A percentile compares a stretch with the other conserved stretches of the same genome.
Conservation (phyloP, 106 monocot species). For the Dendrobium catenatum region DNA sequence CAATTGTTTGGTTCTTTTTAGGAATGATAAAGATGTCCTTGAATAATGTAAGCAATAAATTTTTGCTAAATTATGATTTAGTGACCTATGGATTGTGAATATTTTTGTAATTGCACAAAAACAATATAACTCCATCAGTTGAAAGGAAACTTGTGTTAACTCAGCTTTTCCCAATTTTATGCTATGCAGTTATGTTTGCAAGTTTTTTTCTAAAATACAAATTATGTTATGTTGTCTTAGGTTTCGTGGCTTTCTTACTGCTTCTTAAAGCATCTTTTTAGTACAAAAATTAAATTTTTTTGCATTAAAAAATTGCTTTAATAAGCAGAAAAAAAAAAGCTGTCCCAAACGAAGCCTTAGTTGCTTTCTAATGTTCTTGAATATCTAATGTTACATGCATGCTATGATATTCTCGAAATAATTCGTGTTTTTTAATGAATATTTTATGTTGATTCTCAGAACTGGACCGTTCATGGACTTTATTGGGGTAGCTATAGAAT, state of each 20-base stretch:
- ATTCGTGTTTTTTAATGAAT: neutral
- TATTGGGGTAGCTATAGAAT: constrained; percentile 88
- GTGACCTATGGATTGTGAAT: neutral
- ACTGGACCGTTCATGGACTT: constrained; percentile 94
- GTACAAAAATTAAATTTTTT: too few relatives aligned
- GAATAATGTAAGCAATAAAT: neutral
- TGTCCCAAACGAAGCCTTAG: neutral
- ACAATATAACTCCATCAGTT: neutral
- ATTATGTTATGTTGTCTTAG: neutral
- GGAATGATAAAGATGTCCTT: too few relatives aligned
- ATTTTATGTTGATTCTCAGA: constrained; percentile 26
- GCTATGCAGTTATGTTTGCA: neutral
- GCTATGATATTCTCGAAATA: neutral
- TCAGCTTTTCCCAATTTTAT: too few relatives aligned
- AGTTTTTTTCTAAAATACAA: neutral
- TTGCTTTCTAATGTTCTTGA: neutral
- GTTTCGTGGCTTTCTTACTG: too few relatives aligned
- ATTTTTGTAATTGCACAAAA: too few relatives aligned
- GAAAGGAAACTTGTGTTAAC: too few relatives aligned
- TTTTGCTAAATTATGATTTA: neutral
- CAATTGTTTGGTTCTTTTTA: too few relatives aligned
- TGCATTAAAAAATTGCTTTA: too few relatives aligned
- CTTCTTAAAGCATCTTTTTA: too few relatives aligned
- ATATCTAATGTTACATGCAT: neutral
- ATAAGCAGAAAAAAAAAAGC: too few relatives aligned